Evolutionary conservation across 306 rosid genomes (phyloP), one percentile per base, ranked within the genome.

Genomic region (Cercis canadensis): DNA sequence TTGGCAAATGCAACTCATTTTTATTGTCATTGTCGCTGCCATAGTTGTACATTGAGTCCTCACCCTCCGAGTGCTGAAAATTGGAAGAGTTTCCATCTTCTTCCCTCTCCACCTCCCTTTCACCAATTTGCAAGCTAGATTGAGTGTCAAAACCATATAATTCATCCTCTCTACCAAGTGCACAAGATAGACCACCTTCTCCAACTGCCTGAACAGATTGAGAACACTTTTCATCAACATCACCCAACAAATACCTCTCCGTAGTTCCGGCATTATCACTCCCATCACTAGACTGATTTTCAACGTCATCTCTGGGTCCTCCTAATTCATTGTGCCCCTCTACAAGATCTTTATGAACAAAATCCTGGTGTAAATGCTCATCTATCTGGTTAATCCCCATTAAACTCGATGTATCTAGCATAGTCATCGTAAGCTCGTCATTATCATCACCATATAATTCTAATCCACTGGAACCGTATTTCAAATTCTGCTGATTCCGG

Each of bases 1-100:
- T 84, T 5, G 51, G 76, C 36, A 70, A 32, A 83, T 34, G 24
- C 34, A 65, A 67, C 4, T 69, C 82, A 59, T 40, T 43, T 64
- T 69, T 72, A 46, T 53, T 11, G 54, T 84, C 82, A 62, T 69
- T 87, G 39, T 80, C 96, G 3, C 67, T 61, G 32, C 85, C 92
- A 67, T 78, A 77, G n/a, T 82, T 76, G 69, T 84, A 83, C 69
- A 86, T 67, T 2, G 96, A 90, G 73, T 81, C 87, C 70, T 91
- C 96, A 70, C 90, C 93, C 76, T 89, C 96, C 0, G 92, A 91
- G 34, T 83, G 82, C 76, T 81, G 85, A 64, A 69, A 56, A 46
- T 67, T 67, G 5, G 78, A 83, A 9, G 86, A 83, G 13, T 65
- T 73, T 34, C 63, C 79, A 4, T 78, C 90, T 57, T 73, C 86